Percentiles rank a stretch among this genome's conserved stretches.
These are phyloP conservation scores for Kodamaea kaohsiungensis DNA, from an alignment of 805 yeast species.

Conservation along the genomic window DNA sequence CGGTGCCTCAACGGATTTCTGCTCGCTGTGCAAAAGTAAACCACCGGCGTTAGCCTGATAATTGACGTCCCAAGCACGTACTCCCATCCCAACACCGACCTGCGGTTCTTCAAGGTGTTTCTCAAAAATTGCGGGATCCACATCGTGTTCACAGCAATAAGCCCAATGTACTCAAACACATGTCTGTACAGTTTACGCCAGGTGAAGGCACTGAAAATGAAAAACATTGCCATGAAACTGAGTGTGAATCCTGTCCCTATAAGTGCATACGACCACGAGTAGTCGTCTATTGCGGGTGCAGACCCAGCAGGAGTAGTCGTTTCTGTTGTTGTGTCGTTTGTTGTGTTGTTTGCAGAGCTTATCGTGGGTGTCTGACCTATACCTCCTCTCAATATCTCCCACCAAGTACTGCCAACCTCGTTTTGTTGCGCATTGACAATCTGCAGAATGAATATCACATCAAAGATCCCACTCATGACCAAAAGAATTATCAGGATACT, in stretches of 20 bases:
- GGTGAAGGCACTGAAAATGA: constrained; percentile 31
- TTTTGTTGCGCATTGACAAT: constrained; percentile 71
- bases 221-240: constrained; percentile 43
- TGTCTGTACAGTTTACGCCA: constrained; percentile 55
- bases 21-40: constrained; percentile 55
- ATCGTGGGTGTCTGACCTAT: constrained; percentile 27
- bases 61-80: constrained; percentile 70
- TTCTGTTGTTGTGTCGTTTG: constrained; percentile 13
- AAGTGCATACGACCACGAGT: constrained; percentile 23
- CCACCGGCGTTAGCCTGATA: constrained; percentile 63
- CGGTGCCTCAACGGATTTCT: constrained; percentile 73
- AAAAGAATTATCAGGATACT: constrained; percentile 71
- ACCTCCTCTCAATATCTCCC: constrained; percentile 66
- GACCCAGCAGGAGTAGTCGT: constrained; percentile 11
- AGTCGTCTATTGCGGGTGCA: constrained; percentile 18
- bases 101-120: constrained; percentile 68
- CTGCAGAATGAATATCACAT: constrained; percentile 67
- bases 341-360: constrained; percentile 11
- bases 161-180: constrained; percentile 55
- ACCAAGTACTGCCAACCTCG: constrained; percentile 64
- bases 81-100: constrained; percentile 65
- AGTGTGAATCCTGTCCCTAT: constrained; percentile 29
- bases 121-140: constrained; percentile 91
- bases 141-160: constrained; percentile 60
- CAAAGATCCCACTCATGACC: constrained; percentile 71